Base-by-base conservation (phyloP, 192 early-diverging fungal species). In the Mortierella antarctica region DNA sequence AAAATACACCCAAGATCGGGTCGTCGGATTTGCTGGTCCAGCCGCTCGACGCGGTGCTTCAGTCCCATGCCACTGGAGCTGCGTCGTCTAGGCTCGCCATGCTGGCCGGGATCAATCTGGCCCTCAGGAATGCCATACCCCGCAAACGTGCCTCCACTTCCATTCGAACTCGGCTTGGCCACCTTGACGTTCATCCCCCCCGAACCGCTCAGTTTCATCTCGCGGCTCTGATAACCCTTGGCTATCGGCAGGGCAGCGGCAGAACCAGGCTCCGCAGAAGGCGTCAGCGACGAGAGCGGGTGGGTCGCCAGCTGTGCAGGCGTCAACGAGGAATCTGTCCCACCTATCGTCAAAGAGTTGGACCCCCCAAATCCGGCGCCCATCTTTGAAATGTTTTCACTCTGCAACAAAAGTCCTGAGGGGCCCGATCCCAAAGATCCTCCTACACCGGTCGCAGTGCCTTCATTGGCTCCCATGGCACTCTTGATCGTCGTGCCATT, bases 1-100 rank as follows among this genome's bases (percentile, higher is more conserved):
- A 71, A 79, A 17, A 79, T 79, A 50, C 75, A 79, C 2, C 62
- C 75, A 31, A 67, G 56, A 58, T 79, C 75, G 2, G 75, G 75
- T 13, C 68, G 49, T 40, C 63, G 56, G 42, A 79, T 79, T 41
- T 79, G 75, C 31, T 79, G 75, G 20, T 79, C 75, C 48, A 79
- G 57, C 20, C 42, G 18, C 49, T 79, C 75, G 48, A 79, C 49
- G 15, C 56, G 52, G 18, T 68, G 39, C 52, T 66, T 70, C 15
- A 63, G 31, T 31, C 51, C 46, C 31, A 66, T 50, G 41, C 69
- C 59, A 17, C 52, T 20, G 14, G 45, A 6, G 21, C 57, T 11
- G 14, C 55, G 31, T 44, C 51, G 49, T 20, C 64, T 57, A 4
- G 67, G 62, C 51, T 53, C 74, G 6, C 48, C 62, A 44, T 78